Evolutionary conservation across 2,329 filamentous ascomycete genomes (phyloP).

Genomic region (Tricladium varicosporioides): DNA sequence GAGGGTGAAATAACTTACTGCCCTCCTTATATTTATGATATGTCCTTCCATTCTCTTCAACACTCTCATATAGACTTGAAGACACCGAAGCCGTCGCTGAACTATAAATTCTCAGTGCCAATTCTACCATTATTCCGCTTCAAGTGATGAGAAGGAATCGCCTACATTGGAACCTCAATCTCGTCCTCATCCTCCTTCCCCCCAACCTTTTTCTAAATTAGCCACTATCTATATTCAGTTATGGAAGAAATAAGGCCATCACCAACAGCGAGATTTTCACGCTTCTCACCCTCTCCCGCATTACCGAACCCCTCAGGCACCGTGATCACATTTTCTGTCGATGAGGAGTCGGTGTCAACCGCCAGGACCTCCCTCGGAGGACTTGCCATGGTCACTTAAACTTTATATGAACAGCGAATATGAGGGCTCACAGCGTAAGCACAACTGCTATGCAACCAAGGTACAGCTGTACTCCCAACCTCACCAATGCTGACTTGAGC

Average conservation of each 20-base stretch:
- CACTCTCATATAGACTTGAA: slow-evolving; percentile 18
- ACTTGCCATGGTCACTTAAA: not conserved
- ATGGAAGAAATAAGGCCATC: not conserved
- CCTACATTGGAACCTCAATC: not conserved
- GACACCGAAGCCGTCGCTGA: slow-evolving; percentile 13
- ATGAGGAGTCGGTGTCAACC: not conserved
- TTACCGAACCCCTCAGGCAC: not conserved
- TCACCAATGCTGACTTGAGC: no score
- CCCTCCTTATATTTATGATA: slow-evolving; percentile 24
- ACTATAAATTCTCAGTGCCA: not conserved
- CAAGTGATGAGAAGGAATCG: not conserved
- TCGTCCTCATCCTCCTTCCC: not conserved
- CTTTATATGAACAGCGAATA: not conserved
- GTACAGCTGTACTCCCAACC: no score
- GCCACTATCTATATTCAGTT: not conserved
- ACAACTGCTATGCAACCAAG: not conserved
- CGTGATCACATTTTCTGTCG: not conserved
- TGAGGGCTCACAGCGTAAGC: not conserved
- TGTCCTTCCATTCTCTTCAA: slow-evolving; percentile 23
- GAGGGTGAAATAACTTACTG: slow-evolving; percentile 6
- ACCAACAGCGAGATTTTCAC: not conserved
- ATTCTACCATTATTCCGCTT: not conserved
- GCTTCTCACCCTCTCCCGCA: not conserved
- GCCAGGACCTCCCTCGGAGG: not conserved
- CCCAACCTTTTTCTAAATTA: not conserved